These are phyloP conservation scores for Triticum dicoccoides DNA, from an alignment of 176 grass and related monocot genomes.

Conservation along the genomic window DNA sequence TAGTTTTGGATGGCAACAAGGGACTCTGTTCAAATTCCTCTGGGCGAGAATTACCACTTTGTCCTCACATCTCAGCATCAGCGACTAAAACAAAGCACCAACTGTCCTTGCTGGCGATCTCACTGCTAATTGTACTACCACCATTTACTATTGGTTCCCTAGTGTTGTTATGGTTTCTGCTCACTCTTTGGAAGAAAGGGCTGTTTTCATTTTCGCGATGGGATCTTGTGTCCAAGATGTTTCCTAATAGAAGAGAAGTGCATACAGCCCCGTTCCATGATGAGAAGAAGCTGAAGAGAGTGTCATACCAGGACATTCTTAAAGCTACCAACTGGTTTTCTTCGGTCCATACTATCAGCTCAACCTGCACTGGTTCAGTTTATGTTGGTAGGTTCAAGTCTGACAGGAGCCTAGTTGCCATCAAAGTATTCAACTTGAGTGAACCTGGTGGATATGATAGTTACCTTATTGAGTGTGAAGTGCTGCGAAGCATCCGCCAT, in stretches of 20 bases:
- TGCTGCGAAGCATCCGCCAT: slow-evolving; percentile 10
- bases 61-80: background rate
- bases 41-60: background rate
- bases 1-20: slow-evolving; percentile 2
- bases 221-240: too few species aligned
- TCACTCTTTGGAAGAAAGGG: too few species aligned
- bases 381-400: slow-evolving; percentile 29
- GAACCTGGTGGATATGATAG: background rate
- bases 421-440: slow-evolving; percentile 37
- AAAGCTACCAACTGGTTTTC: slow-evolving; percentile 38
- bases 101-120: background rate
- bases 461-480: slow-evolving; percentile 18
- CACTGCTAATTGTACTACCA: background rate
- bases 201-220: too few species aligned
- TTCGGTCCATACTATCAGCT: slow-evolving; percentile 1
- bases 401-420: background rate
- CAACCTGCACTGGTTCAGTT: background rate
- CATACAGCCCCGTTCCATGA: background rate
- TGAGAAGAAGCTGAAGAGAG: slow-evolving; percentile 10
- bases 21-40: background rate
- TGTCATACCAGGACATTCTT: slow-evolving; percentile 22
- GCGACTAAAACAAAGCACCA: background rate
- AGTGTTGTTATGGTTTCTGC: background rate
- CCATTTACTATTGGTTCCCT: background rate
- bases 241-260: background rate